Base-by-base conservation (phyloP, 768 basidiomycete genomes). In the Tulasnella sp. region DNA sequence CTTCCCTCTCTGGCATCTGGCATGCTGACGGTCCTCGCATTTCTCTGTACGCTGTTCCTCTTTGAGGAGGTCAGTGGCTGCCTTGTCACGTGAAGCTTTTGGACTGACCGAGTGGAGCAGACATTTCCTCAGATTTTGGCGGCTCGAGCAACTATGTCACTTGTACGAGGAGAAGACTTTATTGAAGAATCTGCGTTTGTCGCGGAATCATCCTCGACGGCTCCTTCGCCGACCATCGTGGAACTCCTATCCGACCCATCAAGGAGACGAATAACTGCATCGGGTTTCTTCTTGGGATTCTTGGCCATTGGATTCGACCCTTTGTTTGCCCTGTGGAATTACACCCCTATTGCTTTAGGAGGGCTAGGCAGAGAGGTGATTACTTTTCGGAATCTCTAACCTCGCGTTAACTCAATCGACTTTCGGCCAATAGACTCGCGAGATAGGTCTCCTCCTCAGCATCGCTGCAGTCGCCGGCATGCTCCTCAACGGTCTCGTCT, bases 271-370 rank as follows among this genome's bases (percentile, higher is more conserved):
- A 46, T 84, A 20, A 60, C 81, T 24, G 46, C 34, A 16, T 46
- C 80, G 16, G 77, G 81, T 34, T 82, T 86, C 24, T 83, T 91
- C 31, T 82, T 91, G 40, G 85, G 88, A 9, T 87, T 89, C 31
- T 91, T 81, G 87, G 34, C 86, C 11, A 90, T 90, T 1, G 88
- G 89, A 0, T 93, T 92, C 80, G 92, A 92, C 75, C 90, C 91
- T 24, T 89, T 92, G 14, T 93, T 93, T 82, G 91, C 92, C 14
- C 87, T 93, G 46, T 92, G 91, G 83, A 91, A 90, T 81, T 93
- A 91, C 84, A 91, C 92, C 20, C 88, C 91, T 22, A 85, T 93
- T 60, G 81, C 86, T 50, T 83, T 86, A 4, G 93, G 92, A 42
- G 92, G 93, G 0, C 86, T 93, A 20, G 91, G 92, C 83, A 88